Evolutionary conservation across 768 basidiomycete species (phyloP), one percentile per base, ranked within the genome.

Genomic region (Serendipita sp.): DNA sequence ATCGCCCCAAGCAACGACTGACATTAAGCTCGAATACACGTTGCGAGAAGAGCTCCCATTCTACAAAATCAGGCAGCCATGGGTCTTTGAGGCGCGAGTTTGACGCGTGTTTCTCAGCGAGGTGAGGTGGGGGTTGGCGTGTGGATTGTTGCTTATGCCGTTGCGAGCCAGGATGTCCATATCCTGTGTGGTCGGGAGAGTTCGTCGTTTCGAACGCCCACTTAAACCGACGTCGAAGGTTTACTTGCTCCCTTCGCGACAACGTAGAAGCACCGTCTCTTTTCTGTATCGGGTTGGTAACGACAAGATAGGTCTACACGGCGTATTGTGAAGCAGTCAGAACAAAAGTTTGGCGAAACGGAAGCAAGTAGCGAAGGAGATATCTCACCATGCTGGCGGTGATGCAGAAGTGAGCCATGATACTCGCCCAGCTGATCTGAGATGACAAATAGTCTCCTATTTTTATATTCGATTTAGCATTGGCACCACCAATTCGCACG

Each of bases 141-240:
- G 13, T 41, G 13, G 41, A 41, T 41, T 41, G 41, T 41, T 41
- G 41, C 41, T 41, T 41, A 13, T 41, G 41, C 13, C 41, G 41
- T 41, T 41, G 41, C 13, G 41, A 41, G 13, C 41, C 13, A 41
- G 41, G 41, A 41, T 41, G 41, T 41, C 7, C 13, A 41, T 41
- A 7, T 13, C 41, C 13, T 41, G 41, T 13, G 0, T 13, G 7
- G 13, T 34, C 16, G n/a, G 48, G n/a, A 52, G 18, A 52, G 68
- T 88, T 88, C 58, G 81, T 81, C 0, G 78, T 73, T 28, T 76
- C 71, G 67, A 84, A 88, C 0, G 86, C 84, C 89, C 89, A 91
- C 70, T 91, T 91, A 69, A 88, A 88, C 41, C 89, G 79, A 13
- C 83, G 78, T 44, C 77, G 71, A 69, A 85, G 84, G 69, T 83